Conservation (phyloP, 1,284 basidiomycete species). For the Naganishia cerealis region DNA sequence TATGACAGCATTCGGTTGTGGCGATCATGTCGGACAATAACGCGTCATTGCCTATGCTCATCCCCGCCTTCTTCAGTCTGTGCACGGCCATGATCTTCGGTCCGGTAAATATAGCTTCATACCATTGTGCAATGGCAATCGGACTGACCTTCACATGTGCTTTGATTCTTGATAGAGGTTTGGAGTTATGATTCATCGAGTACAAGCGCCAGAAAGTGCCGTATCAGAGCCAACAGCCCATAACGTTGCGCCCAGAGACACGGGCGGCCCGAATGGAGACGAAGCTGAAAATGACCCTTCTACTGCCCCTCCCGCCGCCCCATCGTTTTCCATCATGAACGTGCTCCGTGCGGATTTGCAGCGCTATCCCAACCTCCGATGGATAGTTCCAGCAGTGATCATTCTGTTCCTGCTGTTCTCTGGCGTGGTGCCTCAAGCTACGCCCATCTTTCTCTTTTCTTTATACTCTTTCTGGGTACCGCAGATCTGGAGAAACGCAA, state of each 20-base stretch:
- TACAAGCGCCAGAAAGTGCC: conserved; percentile 72
- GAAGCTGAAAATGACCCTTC: not conserved
- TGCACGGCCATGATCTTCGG: conserved; percentile 53
- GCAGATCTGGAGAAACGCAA: conserved; percentile 75
- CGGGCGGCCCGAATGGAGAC: conserved; percentile 34
- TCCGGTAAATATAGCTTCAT: conserved; percentile 43
- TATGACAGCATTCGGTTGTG: conserved; percentile 68
- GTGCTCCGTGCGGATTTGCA: conserved; percentile 17
- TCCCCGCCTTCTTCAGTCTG: conserved; percentile 70
- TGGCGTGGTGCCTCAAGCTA: conserved; percentile 62
- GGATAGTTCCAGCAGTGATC: conserved; percentile 66
- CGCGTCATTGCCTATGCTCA: conserved; percentile 72
- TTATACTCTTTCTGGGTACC: conserved; percentile 79
- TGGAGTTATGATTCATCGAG: conserved; percentile 71
- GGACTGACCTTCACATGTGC: not conserved
- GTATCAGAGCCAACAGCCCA: conserved; percentile 40
- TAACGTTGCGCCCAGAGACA: conserved; percentile 36
- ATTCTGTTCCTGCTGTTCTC: conserved; percentile 71
- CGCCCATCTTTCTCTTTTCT: conserved; percentile 67
- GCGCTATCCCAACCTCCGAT: conserved; percentile 22
- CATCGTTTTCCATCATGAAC: conserved; percentile 24
- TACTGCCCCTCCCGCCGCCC: not conserved
- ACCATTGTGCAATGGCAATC: not conserved
- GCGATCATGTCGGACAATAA: conserved; percentile 76
- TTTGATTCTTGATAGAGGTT: conserved; percentile 66